phyloP scores from a whole-genome alignment of 108 stramenopile species.

The Nannochloropsis salina region DNA sequence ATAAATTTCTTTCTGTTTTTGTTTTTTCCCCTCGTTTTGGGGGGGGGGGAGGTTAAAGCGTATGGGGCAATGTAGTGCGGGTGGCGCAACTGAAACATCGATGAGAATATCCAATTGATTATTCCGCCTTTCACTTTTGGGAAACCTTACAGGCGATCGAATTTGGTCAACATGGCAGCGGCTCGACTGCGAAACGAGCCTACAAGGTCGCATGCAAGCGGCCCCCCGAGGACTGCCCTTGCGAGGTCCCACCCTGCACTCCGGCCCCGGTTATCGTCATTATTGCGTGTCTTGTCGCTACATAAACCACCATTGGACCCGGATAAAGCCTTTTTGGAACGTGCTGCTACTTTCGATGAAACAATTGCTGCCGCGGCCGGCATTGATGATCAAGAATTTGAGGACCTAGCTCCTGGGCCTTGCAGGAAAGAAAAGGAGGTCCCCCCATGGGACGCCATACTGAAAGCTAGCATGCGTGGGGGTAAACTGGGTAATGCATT shows the following conservation, averaged over 20 bases:
- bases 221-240: background rate
- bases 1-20: too few relatives aligned
- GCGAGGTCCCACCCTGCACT: background rate
- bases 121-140: too few relatives aligned
- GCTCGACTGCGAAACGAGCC: too few relatives aligned
- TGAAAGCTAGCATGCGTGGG: constrained; percentile 3
- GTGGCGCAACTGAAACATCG: too few relatives aligned
- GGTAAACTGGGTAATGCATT: background rate
- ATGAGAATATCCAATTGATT: too few relatives aligned
- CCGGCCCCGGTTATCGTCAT: background rate
- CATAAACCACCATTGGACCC: background rate
- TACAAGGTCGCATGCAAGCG: too few relatives aligned
- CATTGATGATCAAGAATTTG: background rate
- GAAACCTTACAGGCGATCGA: too few relatives aligned
- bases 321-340: background rate
- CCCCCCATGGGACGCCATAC: background rate
- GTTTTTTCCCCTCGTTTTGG: too few relatives aligned
- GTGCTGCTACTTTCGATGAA: background rate
- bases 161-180: too few relatives aligned
- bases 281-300: background rate
- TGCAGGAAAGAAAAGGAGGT: background rate
- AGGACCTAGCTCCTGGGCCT: background rate
- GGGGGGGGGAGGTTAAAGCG: too few relatives aligned
- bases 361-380: background rate
- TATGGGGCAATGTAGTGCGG: too few relatives aligned